These are phyloP conservation scores for Umbellularia californica DNA, from an alignment of 164 flowering plant genomes.

Conservation along the genomic window DNA sequence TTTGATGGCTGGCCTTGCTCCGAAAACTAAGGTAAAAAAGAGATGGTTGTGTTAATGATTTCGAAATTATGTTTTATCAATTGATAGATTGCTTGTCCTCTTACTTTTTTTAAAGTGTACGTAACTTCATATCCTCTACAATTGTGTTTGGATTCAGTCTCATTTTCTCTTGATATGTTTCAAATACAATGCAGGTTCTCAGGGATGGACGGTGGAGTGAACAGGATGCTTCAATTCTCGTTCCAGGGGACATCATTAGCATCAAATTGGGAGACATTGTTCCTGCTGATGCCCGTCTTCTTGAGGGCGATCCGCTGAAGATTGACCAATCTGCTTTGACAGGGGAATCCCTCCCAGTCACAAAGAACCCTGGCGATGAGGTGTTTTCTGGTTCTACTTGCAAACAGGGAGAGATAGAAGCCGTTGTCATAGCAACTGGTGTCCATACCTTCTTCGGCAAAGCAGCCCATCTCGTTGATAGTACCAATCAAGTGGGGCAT, in stretches of 20 bases:
- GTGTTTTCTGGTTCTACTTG: slow-evolving; percentile 83
- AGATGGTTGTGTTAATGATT: not conserved
- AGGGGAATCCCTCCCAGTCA: slow-evolving; percentile 78
- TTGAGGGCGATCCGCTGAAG: slow-evolving; percentile 79
- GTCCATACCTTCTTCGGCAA: slow-evolving; percentile 84
- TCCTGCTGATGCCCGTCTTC: slow-evolving; percentile 86
- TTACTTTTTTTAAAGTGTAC: too few relatives aligned
- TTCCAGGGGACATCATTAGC: slow-evolving; percentile 76
- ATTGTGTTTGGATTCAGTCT: not conserved
- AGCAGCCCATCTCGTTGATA: slow-evolving; percentile 81
- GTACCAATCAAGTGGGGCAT: slow-evolving; percentile 79
- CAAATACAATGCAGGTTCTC: slow-evolving; percentile 41
- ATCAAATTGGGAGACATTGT: slow-evolving; percentile 71
- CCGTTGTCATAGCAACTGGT: slow-evolving; percentile 78
- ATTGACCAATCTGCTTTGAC: slow-evolving; percentile 80
- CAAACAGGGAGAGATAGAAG: slow-evolving; percentile 77
- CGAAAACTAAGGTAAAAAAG: slow-evolving; percentile 57
- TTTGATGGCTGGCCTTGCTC: slow-evolving; percentile 81
- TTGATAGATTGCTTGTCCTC: not conserved
- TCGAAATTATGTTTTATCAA: too few relatives aligned
- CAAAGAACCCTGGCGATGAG: slow-evolving; percentile 70
- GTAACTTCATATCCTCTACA: too few relatives aligned
- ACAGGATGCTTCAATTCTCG: slow-evolving; percentile 71
- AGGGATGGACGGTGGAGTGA: slow-evolving; percentile 79
- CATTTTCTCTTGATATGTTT: not conserved